phyloP scores from a whole-genome alignment of 352 stramenopile genomes.

The Phytophthora constricta region DNA sequence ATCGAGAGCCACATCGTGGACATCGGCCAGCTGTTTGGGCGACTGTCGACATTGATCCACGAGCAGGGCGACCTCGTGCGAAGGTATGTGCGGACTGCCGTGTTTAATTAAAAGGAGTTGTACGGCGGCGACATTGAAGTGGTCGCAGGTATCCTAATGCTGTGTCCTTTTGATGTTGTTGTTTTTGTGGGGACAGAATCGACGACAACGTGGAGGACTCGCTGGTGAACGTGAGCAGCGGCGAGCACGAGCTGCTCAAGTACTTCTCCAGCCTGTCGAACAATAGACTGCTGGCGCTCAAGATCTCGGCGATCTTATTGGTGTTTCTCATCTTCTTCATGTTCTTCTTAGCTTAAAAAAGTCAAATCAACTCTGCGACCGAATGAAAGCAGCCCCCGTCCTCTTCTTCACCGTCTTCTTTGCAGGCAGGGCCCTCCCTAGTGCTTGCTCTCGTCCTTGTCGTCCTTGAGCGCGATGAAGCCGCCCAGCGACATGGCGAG shows the following conservation, averaged over 20 bases:
- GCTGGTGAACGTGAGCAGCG: slow-evolving; percentile 73
- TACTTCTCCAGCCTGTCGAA: slow-evolving; percentile 88
- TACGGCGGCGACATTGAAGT: no score
- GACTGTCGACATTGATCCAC: slow-evolving; percentile 81
- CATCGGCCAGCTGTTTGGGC: slow-evolving; percentile 84
- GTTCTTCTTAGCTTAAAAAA: slow-evolving; percentile 84
- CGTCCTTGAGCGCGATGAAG: slow-evolving; percentile 66
- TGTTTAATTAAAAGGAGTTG: background rate
- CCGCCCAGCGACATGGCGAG: slow-evolving; percentile 71
- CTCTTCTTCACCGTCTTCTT: slow-evolving; percentile 7
- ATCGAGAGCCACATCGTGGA: slow-evolving; percentile 90
- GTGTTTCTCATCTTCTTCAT: slow-evolving; percentile 91
- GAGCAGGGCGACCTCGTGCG: slow-evolving; percentile 84
- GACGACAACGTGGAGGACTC: slow-evolving; percentile 88
- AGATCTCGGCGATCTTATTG: slow-evolving; percentile 88
- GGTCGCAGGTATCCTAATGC: slow-evolving; percentile 9
- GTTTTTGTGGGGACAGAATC: slow-evolving; percentile 54
- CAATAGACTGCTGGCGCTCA: slow-evolving; percentile 88
- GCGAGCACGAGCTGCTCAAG: slow-evolving; percentile 85
- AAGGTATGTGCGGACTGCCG: slow-evolving; percentile 45
- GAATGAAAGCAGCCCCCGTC: background rate
- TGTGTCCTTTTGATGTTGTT: no score
- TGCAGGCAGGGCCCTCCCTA: no score
- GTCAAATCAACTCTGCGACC: slow-evolving; percentile 34
- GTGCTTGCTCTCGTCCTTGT: slow-evolving; percentile 34